Evolutionary conservation across 176 grass and related monocot species (phyloP).

Genomic region (Cenchrus purpureus): DNA sequence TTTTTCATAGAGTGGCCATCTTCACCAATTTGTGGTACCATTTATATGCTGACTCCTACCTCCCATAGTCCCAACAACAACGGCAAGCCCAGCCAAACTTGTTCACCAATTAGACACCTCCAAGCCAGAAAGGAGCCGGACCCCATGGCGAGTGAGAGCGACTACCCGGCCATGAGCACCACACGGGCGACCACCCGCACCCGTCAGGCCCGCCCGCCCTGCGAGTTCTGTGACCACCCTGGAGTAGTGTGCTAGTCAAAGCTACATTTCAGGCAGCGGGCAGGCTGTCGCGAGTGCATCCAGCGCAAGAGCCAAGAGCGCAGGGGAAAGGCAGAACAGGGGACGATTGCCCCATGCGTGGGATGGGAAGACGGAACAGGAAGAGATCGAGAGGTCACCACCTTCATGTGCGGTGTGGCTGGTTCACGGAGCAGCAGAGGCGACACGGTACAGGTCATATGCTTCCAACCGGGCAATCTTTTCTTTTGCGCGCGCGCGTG

Average conservation of each 20-base stretch:
- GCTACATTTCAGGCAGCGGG: constrained; percentile 28
- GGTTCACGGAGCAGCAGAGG: neutral
- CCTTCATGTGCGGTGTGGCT: neutral
- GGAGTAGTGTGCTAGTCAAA: constrained; percentile 30
- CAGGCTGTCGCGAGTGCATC: constrained; percentile 32
- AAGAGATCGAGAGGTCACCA: no score
- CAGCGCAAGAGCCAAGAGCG: constrained; percentile 39
- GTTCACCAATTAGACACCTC: neutral
- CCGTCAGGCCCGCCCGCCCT: constrained; percentile 9
- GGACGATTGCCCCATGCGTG: neutral
- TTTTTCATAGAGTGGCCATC: neutral
- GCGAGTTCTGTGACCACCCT: neutral
- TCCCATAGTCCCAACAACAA: neutral
- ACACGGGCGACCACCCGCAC: neutral
- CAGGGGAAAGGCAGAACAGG: neutral
- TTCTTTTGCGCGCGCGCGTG: neutral
- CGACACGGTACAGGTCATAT: neutral
- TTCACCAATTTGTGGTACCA: neutral
- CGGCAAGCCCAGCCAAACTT: neutral
- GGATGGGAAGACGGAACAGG: neutral
- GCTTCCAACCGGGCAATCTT: neutral
- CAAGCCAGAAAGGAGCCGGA: neutral
- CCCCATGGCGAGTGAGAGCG: neutral
- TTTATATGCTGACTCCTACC: neutral
- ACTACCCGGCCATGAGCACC: neutral